Evolutionary conservation across 805 yeast genomes (phyloP).

Genomic region (Starmerella sp.): DNA sequence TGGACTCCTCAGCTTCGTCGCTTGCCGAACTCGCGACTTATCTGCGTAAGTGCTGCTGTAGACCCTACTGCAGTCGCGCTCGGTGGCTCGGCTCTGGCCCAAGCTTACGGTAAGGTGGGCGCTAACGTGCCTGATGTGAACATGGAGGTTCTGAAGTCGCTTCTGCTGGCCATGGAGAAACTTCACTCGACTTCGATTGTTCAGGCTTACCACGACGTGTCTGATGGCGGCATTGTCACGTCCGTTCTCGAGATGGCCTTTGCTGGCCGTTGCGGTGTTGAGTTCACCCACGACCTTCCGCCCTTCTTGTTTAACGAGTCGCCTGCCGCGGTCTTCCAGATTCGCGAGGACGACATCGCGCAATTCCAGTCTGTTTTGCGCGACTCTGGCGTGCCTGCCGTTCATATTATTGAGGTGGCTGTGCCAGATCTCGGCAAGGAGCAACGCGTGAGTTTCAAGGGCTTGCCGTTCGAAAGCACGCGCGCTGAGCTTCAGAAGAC

Average conservation of each 20-base stretch:
- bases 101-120: conserved; percentile 84
- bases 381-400: conserved; percentile 47
- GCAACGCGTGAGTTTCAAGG: conserved; percentile 41
- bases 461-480: conserved; percentile 35
- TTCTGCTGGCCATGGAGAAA: conserved; percentile 56
- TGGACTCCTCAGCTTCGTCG: conserved; percentile 84
- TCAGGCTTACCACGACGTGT: conserved; percentile 85
- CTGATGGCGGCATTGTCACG: conserved; percentile 90
- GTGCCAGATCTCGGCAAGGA: conserved; percentile 39
- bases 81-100: conserved; percentile 93
- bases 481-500: conserved; percentile 65
- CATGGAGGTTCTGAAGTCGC: conserved; percentile 48
- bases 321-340: conserved; percentile 92
- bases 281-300: conserved; percentile 37
- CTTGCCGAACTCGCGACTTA: conserved; percentile 53
- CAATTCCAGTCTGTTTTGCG: conserved; percentile 46
- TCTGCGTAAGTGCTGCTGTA: conserved; percentile 55
- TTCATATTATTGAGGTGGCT: conserved; percentile 54
- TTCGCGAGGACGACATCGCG: conserved; percentile 38
- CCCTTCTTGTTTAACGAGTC: conserved; percentile 79
- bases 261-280: conserved; percentile 81
- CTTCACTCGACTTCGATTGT: conserved; percentile 58
- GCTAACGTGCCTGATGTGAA: conserved; percentile 72
- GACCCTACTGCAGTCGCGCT: conserved; percentile 37
- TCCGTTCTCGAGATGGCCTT: conserved; percentile 92